Evolutionary conservation across 805 yeast species (phyloP).

Genomic region (Lipomyces starkeyi): DNA sequence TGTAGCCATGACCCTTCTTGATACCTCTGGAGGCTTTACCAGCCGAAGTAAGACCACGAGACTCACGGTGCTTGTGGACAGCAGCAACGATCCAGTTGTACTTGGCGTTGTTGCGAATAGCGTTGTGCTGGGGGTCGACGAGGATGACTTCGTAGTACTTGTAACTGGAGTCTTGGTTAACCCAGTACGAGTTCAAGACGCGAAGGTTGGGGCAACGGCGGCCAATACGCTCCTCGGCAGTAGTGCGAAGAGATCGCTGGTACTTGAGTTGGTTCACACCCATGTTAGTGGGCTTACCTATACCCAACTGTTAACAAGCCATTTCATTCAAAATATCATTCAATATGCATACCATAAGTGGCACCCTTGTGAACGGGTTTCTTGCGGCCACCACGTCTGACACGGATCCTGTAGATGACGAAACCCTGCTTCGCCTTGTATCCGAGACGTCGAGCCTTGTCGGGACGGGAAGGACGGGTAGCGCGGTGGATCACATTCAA

Average conservation of each 20-base stretch:
- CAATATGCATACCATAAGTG: slow-evolving; percentile 73
- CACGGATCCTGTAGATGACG: slow-evolving; percentile 98
- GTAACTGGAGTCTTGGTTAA: slow-evolving; percentile 99
- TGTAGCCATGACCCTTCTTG: slow-evolving; percentile 99
- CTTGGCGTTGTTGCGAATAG: slow-evolving; percentile 97
- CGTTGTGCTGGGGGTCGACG: slow-evolving; percentile 97
- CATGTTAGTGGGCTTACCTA: slow-evolving; percentile 98
- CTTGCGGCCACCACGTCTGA: slow-evolving; percentile 99
- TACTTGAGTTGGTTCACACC: slow-evolving; percentile 99
- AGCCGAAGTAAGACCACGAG: slow-evolving; percentile 97
- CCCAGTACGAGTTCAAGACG: slow-evolving; percentile 99
- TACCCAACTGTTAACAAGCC: background rate
- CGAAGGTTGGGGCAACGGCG: slow-evolving; percentile 98
- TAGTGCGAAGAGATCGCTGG: slow-evolving; percentile 97
- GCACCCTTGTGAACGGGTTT: slow-evolving; percentile 99
- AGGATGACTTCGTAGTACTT: slow-evolving; percentile 97
- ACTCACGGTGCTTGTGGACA: slow-evolving; percentile 99
- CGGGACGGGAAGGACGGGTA: slow-evolving; percentile 98
- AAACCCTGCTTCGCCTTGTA: slow-evolving; percentile 99
- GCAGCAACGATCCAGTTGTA: slow-evolving; percentile 99
- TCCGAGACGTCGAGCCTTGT: slow-evolving; percentile 99
- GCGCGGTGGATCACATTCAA: slow-evolving; percentile 98
- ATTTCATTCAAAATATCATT: background rate
- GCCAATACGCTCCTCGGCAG: slow-evolving; percentile 99
- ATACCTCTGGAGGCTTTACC: slow-evolving; percentile 99